Percentiles rank a stretch among this genome's conserved stretches.
Conservation (phyloP, 2,329 filamentous ascomycete genomes). For the Pseudocercospora eumusae region DNA sequence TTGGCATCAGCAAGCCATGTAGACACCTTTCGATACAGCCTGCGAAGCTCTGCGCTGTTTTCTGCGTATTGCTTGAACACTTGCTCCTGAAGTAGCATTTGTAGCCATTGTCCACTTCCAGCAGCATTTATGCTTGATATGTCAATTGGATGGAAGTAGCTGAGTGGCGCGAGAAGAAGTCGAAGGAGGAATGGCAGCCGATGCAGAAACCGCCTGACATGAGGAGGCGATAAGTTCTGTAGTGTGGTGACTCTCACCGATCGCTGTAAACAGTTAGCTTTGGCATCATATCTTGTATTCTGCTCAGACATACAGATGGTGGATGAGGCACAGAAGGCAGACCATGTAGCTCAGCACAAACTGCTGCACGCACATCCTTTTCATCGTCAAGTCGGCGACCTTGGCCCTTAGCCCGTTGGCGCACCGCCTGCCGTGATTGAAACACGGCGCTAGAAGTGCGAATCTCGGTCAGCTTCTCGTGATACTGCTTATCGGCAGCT, state of each 20-base stretch:
- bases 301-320: constrained; percentile 34
- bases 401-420: constrained; percentile 34
- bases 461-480: constrained; percentile 46
- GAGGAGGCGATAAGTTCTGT: constrained; percentile 46
- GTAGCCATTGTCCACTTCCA: constrained; percentile 55
- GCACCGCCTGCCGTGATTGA: constrained; percentile 39
- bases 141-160: constrained; percentile 56
- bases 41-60: constrained; percentile 48
- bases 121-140: constrained; percentile 55
- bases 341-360: constrained; percentile 52
- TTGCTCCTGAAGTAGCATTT: constrained; percentile 49
- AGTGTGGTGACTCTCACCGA: constrained; percentile 55
- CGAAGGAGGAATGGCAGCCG: constrained; percentile 54
- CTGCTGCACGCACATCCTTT: constrained; percentile 52
- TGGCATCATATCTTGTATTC: not conserved
- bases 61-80: constrained; percentile 54
- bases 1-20: constrained; percentile 56
- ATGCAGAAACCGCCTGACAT: constrained; percentile 50
- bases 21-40: constrained; percentile 50
- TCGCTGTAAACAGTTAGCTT: constrained; percentile 24
- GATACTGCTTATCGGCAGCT: constrained; percentile 47
- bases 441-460: constrained; percentile 44
- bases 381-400: constrained; percentile 44
- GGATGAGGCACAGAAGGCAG: constrained; percentile 54
- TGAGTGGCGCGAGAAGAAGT: constrained; percentile 51